A percentile compares a stretch with the other conserved stretches of the same genome.
Evolutionary conservation across 306 rosid genomes (phyloP).

Genomic region (Lathyrus tuberosus): DNA sequence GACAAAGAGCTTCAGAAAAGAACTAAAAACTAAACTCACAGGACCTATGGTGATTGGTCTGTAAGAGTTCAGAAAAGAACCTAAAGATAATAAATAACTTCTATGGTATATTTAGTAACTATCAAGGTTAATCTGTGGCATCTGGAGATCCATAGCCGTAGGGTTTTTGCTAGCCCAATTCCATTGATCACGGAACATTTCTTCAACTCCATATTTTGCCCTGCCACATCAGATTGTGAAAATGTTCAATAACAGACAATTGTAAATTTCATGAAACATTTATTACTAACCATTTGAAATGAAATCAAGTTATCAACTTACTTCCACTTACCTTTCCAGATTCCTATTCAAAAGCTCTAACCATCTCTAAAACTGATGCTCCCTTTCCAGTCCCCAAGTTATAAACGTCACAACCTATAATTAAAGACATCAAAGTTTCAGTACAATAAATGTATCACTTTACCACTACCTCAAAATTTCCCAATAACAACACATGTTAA

Average conservation of each 20-base stretch:
- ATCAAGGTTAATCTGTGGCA: constrained; percentile 38
- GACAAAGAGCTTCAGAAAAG: neutral
- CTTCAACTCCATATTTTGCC: constrained; percentile 82
- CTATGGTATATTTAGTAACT: constrained; percentile 13
- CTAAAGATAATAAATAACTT: constrained; percentile 1
- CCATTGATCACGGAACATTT: constrained; percentile 99
- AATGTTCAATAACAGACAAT: neutral
- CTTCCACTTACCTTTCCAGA: constrained; percentile 99
- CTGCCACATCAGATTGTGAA: constrained; percentile 49
- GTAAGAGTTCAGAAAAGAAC: constrained; percentile 32
- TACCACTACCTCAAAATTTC: no score
- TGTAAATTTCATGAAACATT: constrained; percentile 4
- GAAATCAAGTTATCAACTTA: constrained; percentile 45
- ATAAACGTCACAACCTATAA: no score
- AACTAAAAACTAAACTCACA: constrained; percentile 41
- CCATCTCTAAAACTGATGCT: no score
- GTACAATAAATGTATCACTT: no score
- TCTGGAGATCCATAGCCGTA: constrained; percentile 71
- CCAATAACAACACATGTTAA: no score
- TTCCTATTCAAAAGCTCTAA: no score
- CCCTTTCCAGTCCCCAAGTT: no score
- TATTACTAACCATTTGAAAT: constrained; percentile 6
- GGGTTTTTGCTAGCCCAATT: constrained; percentile 99
- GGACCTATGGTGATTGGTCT: constrained; percentile 47
- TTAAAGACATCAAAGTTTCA: no score